These are phyloP conservation scores for Strobilomyces dryophilus DNA, from an alignment of 768 basidiomycete species.

Conservation along the genomic window DNA sequence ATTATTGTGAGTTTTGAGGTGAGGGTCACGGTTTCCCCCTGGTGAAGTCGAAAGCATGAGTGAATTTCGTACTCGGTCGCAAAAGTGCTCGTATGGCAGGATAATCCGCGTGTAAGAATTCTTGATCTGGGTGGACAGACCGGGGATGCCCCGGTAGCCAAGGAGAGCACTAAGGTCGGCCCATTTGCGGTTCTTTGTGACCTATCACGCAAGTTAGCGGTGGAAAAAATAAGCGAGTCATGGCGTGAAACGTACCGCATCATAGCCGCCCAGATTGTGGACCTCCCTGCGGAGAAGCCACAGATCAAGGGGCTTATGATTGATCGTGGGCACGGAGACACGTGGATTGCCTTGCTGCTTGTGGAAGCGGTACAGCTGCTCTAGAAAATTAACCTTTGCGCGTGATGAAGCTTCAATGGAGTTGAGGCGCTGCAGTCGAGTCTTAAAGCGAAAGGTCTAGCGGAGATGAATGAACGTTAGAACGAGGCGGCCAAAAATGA, in stretches of 20 bases:
- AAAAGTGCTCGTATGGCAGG: constrained; percentile 93
- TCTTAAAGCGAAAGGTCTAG: constrained; percentile 89
- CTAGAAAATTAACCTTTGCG: constrained; percentile 95
- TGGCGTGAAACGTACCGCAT: constrained; percentile 54
- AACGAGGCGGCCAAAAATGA: constrained; percentile 18
- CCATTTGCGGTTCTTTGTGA: constrained; percentile 84
- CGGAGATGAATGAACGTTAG: constrained; percentile 25
- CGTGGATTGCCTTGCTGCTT: constrained; percentile 90
- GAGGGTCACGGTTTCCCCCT: constrained; percentile 41
- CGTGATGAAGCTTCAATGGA: constrained; percentile 96
- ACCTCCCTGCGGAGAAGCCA: constrained; percentile 94
- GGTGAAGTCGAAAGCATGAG: constrained; percentile 41
- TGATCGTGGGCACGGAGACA: constrained; percentile 91
- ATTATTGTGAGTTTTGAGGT: constrained; percentile 53
- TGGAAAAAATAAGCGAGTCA: constrained; percentile 15
- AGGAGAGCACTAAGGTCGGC: constrained; percentile 76
- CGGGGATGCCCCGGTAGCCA: constrained; percentile 79
- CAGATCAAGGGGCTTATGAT: constrained; percentile 88
- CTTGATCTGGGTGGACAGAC: constrained; percentile 84
- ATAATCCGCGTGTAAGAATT: constrained; percentile 88
- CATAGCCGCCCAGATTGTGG: constrained; percentile 81
- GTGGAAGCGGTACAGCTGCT: constrained; percentile 95
- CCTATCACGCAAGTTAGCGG: constrained; percentile 45
- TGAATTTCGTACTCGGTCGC: constrained; percentile 67
- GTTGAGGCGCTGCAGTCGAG: constrained; percentile 89